These are phyloP conservation scores for Picochlorum sp. DNA, from an alignment of 139 green algal genomes.

Conservation along the genomic window DNA sequence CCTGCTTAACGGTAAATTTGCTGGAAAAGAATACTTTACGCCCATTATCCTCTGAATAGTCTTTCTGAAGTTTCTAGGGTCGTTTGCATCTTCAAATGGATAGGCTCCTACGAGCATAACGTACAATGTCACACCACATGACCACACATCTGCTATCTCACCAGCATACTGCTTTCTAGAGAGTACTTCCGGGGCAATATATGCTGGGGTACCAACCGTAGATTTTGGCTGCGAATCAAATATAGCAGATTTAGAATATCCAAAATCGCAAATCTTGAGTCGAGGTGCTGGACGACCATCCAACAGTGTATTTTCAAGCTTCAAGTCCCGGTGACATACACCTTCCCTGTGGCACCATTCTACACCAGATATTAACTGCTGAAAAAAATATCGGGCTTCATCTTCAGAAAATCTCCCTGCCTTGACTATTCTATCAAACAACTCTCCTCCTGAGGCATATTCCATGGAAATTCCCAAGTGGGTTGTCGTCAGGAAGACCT, in stretches of 20 bases:
- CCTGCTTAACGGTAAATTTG: slow-evolving; percentile 52
- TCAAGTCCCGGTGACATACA: slow-evolving; percentile 95
- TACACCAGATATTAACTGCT: slow-evolving; percentile 94
- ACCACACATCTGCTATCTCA: slow-evolving; percentile 95
- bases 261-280: slow-evolving; percentile 99
- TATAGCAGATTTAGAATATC: slow-evolving; percentile 51
- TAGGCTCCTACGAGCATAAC: slow-evolving; percentile 98
- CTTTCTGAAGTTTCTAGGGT: slow-evolving; percentile 96
- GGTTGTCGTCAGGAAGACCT: slow-evolving; percentile 65
- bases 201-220: slow-evolving; percentile 98
- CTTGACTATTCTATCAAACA: slow-evolving; percentile 93
- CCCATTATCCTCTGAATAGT: slow-evolving; percentile 93
- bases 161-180: slow-evolving; percentile 81
- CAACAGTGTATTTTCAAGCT: slow-evolving; percentile 97
- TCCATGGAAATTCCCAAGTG: slow-evolving; percentile 80
- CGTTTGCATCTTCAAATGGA: slow-evolving; percentile 93
- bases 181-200: slow-evolving; percentile 95
- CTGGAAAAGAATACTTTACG: slow-evolving; percentile 79
- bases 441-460: slow-evolving; percentile 78
- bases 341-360: slow-evolving; percentile 87
- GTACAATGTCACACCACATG: slow-evolving; percentile 95
- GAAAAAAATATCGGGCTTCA: slow-evolving; percentile 97
- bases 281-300: slow-evolving; percentile 71
- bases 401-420: slow-evolving; percentile 88
- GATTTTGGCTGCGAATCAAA: slow-evolving; percentile 93